A percentile compares a stretch with the other conserved stretches of the same genome.
phyloP scores from a whole-genome alignment of 139 green algal genomes.

The Chlamydomonas asymmetrica region DNA sequence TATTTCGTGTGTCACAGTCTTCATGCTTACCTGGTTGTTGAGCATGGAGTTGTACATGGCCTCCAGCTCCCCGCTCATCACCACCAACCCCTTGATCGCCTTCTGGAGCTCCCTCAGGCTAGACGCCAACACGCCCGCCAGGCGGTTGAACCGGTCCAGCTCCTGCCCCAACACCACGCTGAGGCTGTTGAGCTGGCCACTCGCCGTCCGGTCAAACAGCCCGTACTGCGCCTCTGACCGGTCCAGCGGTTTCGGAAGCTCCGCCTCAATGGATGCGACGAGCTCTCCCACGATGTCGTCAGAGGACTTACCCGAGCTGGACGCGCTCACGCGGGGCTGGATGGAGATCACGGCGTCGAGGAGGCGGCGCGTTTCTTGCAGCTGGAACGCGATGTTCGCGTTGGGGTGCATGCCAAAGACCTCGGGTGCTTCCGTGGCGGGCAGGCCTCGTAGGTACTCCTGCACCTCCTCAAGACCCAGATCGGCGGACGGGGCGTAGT shows the following conservation, averaged over 20 bases:
- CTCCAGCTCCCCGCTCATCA: conserved; percentile 87
- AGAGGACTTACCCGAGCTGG: conserved; percentile 34
- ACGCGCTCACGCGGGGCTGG: conserved; percentile 59
- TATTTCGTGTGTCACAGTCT: too few species aligned
- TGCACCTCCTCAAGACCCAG: conserved; percentile 52
- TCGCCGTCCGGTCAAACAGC: conserved; percentile 60
- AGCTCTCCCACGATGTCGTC: conserved; percentile 67
- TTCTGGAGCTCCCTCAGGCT: conserved; percentile 74
- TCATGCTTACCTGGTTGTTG: conserved; percentile 68
- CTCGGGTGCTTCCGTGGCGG: conserved; percentile 69
- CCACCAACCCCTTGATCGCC: conserved; percentile 80
- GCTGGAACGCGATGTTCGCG: conserved; percentile 82
- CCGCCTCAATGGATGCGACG: conserved; percentile 50
- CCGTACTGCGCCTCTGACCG: conserved; percentile 46
- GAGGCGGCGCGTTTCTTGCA: conserved; percentile 70
- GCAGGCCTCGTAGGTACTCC: conserved; percentile 67
- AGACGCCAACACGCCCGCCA: conserved; percentile 27
- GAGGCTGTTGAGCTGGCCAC: conserved; percentile 71
- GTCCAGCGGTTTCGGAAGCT: conserved; percentile 48
- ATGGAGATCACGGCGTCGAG: conserved; percentile 74
- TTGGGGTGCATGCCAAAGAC: conserved; percentile 92
- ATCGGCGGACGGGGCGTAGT: conserved; percentile 43
- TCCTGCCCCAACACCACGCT: conserved; percentile 82
- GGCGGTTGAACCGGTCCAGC: conserved; percentile 58
- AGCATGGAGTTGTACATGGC: conserved; percentile 71